Base-by-base conservation (phyloP, 73 alveolate species). In the Breviolum minutum region DNA sequence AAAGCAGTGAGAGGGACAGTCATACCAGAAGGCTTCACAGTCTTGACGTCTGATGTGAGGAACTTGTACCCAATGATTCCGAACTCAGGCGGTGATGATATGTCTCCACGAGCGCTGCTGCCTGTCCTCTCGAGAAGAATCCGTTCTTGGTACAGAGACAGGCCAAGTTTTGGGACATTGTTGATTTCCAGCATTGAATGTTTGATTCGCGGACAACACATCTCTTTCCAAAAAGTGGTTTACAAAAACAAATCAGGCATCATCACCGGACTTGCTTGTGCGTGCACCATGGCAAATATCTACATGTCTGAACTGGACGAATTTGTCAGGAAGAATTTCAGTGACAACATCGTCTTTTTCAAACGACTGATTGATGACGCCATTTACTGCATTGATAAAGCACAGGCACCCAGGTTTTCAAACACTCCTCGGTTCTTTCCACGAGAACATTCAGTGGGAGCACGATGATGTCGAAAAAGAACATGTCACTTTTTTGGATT, bases 1-100 rank as follows among this genome's bases (percentile, higher is more conserved):
- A 29, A 16, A 2, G 86, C 61, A 5, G 48, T 76, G 61, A 76
- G 27, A 26, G 7, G 48, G 17, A 24, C 61, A 54, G 86, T 24
- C 10, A 29, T 76, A 5, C 61, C 86, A 12, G 48, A 76, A 4
- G 48, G 48, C 29, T 16, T 7, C 61, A 76, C 48, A 5, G 61
- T 76, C 48, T 26, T 24, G 61, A 76, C 63, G 16, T 5, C 86
- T 12, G 86, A 76, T 76, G 86, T 76, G 29, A 24, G 48, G 61
- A 76, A 76, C 86, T 26, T 76, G 61, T 76, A 76, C 86, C 63
- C 86, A 16, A 76, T 76, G 27, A 76, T 76, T 10, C 86, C 61
- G 3, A 76, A 76, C 48, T 76, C 86, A 16, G 61, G 63, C 16
- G 86, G 86, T 54, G 29, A 12, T 26, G 86, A 76, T 54, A 10